phyloP scores from a whole-genome alignment of 176 grass and related monocot species.

The Rhipidocladum racemiflorum region DNA sequence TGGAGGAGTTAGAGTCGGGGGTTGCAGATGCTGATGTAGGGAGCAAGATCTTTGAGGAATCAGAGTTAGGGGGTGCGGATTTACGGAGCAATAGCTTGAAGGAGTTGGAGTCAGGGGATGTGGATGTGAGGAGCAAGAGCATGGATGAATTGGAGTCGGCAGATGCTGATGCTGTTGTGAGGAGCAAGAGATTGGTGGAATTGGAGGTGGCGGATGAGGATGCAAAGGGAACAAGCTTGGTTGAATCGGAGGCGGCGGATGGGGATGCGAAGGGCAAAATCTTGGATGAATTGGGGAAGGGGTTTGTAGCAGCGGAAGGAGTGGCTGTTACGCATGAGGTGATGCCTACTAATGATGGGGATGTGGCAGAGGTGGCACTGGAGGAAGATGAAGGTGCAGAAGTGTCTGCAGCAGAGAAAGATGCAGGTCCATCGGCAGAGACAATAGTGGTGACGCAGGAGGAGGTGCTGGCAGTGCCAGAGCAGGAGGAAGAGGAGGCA shows the following conservation, averaged over 20 bases:
- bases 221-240: conserved; percentile 4
- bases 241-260: neutral
- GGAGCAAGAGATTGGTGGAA: neutral
- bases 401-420: conserved; percentile 7
- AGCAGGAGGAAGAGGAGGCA: conserved; percentile 27
- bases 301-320: neutral
- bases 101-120: conserved; percentile 2
- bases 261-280: neutral
- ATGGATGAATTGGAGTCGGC: conserved; percentile 9
- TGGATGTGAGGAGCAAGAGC: conserved; percentile 28
- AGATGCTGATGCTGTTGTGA: conserved; percentile 9
- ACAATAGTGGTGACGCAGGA: conserved; percentile 12
- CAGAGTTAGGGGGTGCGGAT: neutral
- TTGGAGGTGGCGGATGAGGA: neutral
- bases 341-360: neutral
- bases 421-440: conserved; percentile 24
- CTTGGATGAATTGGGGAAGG: conserved; percentile 10
- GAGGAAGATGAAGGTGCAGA: neutral
- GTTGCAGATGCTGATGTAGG: neutral
- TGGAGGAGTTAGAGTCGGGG: conserved; percentile 26
- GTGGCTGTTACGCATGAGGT: neutral
- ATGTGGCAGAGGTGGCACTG: neutral
- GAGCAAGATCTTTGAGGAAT: conserved; percentile 13
- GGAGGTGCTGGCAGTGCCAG: conserved; percentile 13
- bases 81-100: neutral